Base-by-base conservation (phyloP, 345 rosid genomes). In the Psidium friedrichsthalianum region DNA sequence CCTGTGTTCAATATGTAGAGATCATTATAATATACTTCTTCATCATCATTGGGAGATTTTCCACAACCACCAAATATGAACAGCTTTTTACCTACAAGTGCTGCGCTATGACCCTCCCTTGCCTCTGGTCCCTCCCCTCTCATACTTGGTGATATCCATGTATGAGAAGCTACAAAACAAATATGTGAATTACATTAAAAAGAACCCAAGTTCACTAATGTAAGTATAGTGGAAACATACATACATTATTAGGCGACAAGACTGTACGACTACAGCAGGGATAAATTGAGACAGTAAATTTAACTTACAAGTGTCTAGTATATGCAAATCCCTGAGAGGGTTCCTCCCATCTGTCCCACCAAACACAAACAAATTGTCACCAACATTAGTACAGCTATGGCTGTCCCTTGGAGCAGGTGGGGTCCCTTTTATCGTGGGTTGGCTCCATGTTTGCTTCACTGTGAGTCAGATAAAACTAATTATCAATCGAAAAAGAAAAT, bases 61-160 rank as follows among this genome's bases (percentile, higher is more conserved):
- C 99, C 99, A 81, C 96, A 94, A 74, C 99, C 99, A 85, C 99
- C 99, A 91, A 96, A 96, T 89, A 96, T 89, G 88, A 94, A 97
- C 57, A 97, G 93, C 42, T 94, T 91, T 94, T 91, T 96, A 21
- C 99, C 98, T 89, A 97, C 96, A 82, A 96, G 95, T 12, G 98
- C 94, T 74, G 99, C 98, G 85, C 94, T 91, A 88, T 97, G 99
- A 87, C 98, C 98, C 90, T 98, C 99, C 86, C 99, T 94, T 83
- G 98, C 95, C 88, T 91, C 93, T 11, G 99, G 99, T 83, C 95
- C 99, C 53, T 95, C 98, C 47, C 99, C 99, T 90, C 97, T 94
- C 83, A 95, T 92, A 88, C 90, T 92, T 36, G 99, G 99, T 82
- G 96, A 92, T 86, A 88, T 89, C 99, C 99, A 97, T 57, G 98